Conservation (phyloP, 1,139 yeast species). For the Yamadazyma conglobata region DNA sequence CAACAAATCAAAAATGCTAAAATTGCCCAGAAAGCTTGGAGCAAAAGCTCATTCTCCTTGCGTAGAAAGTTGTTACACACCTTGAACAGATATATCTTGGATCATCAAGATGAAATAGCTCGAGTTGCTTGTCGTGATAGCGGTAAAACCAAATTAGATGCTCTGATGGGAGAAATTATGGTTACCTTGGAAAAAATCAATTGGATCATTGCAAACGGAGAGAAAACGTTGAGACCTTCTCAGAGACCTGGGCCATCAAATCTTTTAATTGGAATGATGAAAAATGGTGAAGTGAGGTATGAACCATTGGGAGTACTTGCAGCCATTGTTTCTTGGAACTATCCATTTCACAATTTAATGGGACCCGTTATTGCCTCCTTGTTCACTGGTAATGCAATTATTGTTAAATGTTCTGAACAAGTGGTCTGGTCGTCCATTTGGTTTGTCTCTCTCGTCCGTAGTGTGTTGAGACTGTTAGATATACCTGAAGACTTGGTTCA, state of each 20-base stretch:
- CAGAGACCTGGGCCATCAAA: slow-evolving; percentile 85
- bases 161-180: slow-evolving; percentile 92
- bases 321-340: slow-evolving; percentile 94
- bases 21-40: slow-evolving; percentile 62
- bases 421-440: slow-evolving; percentile 92
- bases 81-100: slow-evolving; percentile 64
- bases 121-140: slow-evolving; percentile 94
- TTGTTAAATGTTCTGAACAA: slow-evolving; percentile 91
- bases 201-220: slow-evolving; percentile 88
- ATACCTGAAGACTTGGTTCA: slow-evolving; percentile 82
- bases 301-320: slow-evolving; percentile 90
- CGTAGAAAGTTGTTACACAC: slow-evolving; percentile 72
- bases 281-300: slow-evolving; percentile 87
- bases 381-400: slow-evolving; percentile 86
- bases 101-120: slow-evolving; percentile 83
- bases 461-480: slow-evolving; percentile 69
- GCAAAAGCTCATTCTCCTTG: slow-evolving; percentile 50
- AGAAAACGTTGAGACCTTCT: slow-evolving; percentile 63
- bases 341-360: slow-evolving; percentile 88
- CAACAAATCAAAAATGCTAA: slow-evolving; percentile 51
- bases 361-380: slow-evolving; percentile 89
- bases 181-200: slow-evolving; percentile 88
- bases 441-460: slow-evolving; percentile 65
- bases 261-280: slow-evolving; percentile 64
- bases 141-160: slow-evolving; percentile 94